Conservation (phyloP, 1,139 yeast species). For the Zygotorulaspora mrakii region DNA sequence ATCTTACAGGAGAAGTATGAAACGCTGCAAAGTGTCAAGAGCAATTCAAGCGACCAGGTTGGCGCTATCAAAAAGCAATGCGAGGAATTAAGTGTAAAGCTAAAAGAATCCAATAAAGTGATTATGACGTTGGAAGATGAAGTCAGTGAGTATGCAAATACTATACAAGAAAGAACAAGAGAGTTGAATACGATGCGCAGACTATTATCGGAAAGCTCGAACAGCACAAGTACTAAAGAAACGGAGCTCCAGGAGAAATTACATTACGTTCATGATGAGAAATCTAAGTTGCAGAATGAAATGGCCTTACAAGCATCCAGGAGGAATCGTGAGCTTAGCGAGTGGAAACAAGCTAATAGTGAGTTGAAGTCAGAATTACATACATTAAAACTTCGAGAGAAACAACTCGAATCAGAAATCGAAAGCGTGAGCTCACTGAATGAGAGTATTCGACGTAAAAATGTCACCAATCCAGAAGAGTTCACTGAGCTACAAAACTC, state of each 20-base stretch:
- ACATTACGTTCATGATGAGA: conserved; percentile 51
- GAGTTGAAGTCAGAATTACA: conserved; percentile 34
- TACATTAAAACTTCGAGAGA: conserved; percentile 30
- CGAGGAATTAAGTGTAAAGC: conserved; percentile 69
- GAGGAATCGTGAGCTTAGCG: conserved; percentile 39
- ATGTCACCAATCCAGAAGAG: conserved; percentile 27
- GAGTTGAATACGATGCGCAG: conserved; percentile 74
- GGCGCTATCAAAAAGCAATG: conserved; percentile 65
- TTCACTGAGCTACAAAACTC: conserved; percentile 35
- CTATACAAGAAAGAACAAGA: conserved; percentile 73
- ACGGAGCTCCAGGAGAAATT: conserved; percentile 46
- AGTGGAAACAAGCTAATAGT: conserved; percentile 31
- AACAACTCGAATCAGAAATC: conserved; percentile 41
- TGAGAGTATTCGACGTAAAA: conserved; percentile 25
- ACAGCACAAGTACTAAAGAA: conserved; percentile 48
- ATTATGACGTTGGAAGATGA: conserved; percentile 77
- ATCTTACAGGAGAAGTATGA: conserved; percentile 52
- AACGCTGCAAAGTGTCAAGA: conserved; percentile 45
- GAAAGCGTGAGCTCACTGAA: conserved; percentile 27
- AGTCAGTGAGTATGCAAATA: conserved; percentile 63
- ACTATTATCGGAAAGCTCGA: conserved; percentile 64
- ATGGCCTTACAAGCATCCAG: conserved; percentile 48
- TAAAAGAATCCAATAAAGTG: conserved; percentile 58
- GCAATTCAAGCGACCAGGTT: conserved; percentile 50
- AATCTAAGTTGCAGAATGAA: conserved; percentile 54